These are phyloP conservation scores for Nothophoma quercina DNA, from an alignment of 2,329 filamentous ascomycete species.

Conservation along the genomic window DNA sequence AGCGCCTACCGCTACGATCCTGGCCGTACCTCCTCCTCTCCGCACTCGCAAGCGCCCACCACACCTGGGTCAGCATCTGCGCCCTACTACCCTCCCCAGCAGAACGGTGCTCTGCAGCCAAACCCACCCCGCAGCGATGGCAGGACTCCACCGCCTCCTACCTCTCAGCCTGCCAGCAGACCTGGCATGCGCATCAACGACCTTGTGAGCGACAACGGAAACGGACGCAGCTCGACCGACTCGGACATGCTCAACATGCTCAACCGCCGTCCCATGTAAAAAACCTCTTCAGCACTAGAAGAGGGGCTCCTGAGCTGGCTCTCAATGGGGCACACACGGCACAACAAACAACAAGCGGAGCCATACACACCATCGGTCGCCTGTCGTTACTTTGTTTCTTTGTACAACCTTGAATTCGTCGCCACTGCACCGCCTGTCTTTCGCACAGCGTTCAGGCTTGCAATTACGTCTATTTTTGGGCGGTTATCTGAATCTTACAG, in stretches of 20 bases:
- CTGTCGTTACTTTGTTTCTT: conserved; percentile 23
- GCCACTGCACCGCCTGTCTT: conserved; percentile 20
- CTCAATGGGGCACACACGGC: conserved; percentile 33
- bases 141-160: conserved; percentile 50
- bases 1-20: conserved; percentile 53
- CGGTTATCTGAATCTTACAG: conserved; percentile 31
- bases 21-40: conserved; percentile 52
- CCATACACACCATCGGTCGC: not conserved
- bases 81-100: conserved; percentile 44
- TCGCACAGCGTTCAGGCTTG: conserved; percentile 26
- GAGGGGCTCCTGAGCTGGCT: conserved; percentile 39
- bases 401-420: conserved; percentile 32
- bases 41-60: conserved; percentile 50
- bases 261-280: conserved; percentile 50
- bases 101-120: conserved; percentile 43
- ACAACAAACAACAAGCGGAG: conserved; percentile 19
- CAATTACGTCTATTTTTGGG: conserved; percentile 32
- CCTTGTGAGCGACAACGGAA: conserved; percentile 49
- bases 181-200: conserved; percentile 54
- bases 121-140: conserved; percentile 49
- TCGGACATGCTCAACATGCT: conserved; percentile 55
- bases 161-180: conserved; percentile 40
- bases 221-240: conserved; percentile 51
- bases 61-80: conserved; percentile 44
- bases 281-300: conserved; percentile 6